Evolutionary conservation across 1,284 basidiomycete genomes (phyloP), one percentile per base, ranked within the genome.

Genomic region (Cerioporus squamosus): DNA sequence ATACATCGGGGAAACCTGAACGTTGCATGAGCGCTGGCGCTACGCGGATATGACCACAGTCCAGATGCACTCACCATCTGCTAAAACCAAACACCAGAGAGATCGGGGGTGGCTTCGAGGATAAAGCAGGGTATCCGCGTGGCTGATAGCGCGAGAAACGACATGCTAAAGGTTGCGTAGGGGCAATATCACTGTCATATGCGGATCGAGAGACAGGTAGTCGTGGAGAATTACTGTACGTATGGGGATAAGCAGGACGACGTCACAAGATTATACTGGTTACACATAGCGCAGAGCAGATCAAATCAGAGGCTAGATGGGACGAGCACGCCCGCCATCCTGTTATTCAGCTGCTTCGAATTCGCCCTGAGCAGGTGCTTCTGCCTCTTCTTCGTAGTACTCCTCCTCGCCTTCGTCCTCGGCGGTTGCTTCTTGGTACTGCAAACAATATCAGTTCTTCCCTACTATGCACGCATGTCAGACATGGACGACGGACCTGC

Each of bases 401-500:
- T 29, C 26, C 26, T 29, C 26, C 9, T 29, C 26, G 26, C 26
- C 75, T 7, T 71, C 72, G 15, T 79, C 81, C 8, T 81, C 81
- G 4, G 67, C 68, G 2, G 74, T 76, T 12, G 86, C 85, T 71
- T 90, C 87, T 77, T 90, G 87, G 63, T 88, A 89, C 83, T 88
- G 67, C 8, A 67, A 48, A 20, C 36, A 14, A 49, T 26, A 40
- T 63, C 22, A 65, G 47, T 40, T 29, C 26, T 29, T 9, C 39
- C 18, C 38, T 5, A 39, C 38, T 6, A 39, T 18, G 38, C 38
- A 6, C 15, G 5, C 38, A 1, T 15, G 1, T 53, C 44, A 7
- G 15, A 31, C 26, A 55, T 47, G 54, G 7, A 39, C 31, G 36
- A 66, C 71, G 61, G 66, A 83, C 85, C 76, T 87, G 89, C 70